Conservation (phyloP, 140 eudicot species). For the Senecio squalidus region DNA sequence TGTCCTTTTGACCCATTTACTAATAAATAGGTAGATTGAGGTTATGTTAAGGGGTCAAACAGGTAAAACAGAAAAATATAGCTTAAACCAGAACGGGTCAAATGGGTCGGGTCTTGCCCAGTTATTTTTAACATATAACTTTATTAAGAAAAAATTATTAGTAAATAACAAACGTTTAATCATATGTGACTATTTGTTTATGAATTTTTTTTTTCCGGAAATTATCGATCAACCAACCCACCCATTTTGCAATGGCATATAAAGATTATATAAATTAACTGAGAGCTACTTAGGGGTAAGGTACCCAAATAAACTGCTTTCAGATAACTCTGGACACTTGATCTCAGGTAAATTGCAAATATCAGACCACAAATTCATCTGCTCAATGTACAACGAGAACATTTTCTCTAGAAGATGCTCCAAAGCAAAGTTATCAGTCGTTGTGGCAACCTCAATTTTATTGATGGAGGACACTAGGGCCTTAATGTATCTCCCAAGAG, state of each 20-base stretch:
- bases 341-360: conserved; percentile 79
- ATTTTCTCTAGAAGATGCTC: conserved; percentile 83
- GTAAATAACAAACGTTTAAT: no score
- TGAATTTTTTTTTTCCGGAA: background rate
- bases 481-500: conserved; percentile 87
- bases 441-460: conserved; percentile 31
- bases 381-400: conserved; percentile 83
- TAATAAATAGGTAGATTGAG: background rate
- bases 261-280: background rate
- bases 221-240: background rate
- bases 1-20: background rate
- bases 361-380: conserved; percentile 85
- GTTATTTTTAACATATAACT: no score
- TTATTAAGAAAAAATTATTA: no score
- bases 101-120: no score
- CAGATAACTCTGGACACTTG: conserved; percentile 74
- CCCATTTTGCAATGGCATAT: background rate
- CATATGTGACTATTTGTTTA: no score
- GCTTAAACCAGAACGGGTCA: background rate
- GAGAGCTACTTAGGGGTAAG: conserved; percentile 1
- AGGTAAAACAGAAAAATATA: background rate
- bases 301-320: conserved; percentile 82
- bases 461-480: conserved; percentile 56
- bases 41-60: background rate
- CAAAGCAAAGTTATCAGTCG: conserved; percentile 31